Base-by-base conservation (phyloP, 345 rosid species). In the Limnanthes douglasii region DNA sequence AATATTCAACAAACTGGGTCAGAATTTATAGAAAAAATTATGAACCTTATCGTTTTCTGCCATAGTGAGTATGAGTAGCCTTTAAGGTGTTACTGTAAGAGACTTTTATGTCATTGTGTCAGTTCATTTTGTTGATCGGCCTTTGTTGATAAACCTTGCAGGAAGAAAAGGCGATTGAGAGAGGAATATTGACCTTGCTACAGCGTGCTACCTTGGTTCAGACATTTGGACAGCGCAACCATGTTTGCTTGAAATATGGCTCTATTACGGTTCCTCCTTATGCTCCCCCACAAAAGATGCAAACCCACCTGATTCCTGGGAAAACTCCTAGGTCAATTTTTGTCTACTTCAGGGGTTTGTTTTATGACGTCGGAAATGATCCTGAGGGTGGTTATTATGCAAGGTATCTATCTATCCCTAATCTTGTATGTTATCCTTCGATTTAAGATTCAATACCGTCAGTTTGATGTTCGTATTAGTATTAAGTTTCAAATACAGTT, bases 331-430 rank as follows among this genome's bases (percentile, higher is more conserved):
- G 94, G 21, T 85, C 96, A 52, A 85, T 92, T 51, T 92, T 92
- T 47, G 96, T 80, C 35, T 92, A 92, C 63, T 92, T 92, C 61
- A 61, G 96, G 8, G 99, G 99, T 29, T 59, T 92, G 69, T 92
- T 92, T 68, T 85, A 92, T 48, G 96, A 92, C 41, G 94, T 84
- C 8, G 82, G 85, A 50, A 92, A 85, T 49, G 99, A 92, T 56
- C 99, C 96, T 7, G 99, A 92, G 64, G 96, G 96, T 21, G 99
- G 99, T 46, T 92, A 92, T 40, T 85, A 92, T 50, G 99, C 99
- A 27, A 90, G 98, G 98, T 90, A 68, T 46, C 29, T 41, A 25
- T n/a, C 6, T 11, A 27, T 6, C 44, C 10, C 38, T 34, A 29
- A 13, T 11, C 20, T 34, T 20, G 23, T 28, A 18, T 39, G 5